Percentiles rank a stretch among this genome's conserved stretches.
These are phyloP conservation scores for Blattamonas nauphoetae DNA, from an alignment of 78 protist species.

Conservation along the genomic window DNA sequence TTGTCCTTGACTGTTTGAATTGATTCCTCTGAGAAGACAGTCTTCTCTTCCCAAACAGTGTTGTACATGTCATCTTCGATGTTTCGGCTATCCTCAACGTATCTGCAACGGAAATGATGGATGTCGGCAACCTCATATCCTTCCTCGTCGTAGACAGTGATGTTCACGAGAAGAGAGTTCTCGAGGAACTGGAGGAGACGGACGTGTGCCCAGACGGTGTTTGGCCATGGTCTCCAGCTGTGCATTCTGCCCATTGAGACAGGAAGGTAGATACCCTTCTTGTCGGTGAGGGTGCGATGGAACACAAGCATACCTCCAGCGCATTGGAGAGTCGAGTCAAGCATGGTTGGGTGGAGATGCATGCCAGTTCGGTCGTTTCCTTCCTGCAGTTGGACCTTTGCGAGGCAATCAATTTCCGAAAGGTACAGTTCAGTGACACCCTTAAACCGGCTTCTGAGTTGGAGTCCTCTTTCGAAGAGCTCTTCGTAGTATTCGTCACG, in stretches of 20 bases:
- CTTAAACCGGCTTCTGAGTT: not conserved
- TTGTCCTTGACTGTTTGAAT: not conserved
- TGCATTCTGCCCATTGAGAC: not conserved
- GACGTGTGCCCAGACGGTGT: not conserved
- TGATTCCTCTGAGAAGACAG: not conserved
- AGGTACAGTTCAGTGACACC: not conserved
- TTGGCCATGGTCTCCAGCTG: not conserved
- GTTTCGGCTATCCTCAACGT: not conserved
- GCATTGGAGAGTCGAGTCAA: not conserved
- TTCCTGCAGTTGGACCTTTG: not conserved
- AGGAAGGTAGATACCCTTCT: slow-evolving; percentile 3
- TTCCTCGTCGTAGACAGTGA: not conserved
- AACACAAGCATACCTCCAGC: not conserved
- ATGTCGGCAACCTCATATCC: not conserved
- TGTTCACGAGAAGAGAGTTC: slow-evolving; percentile 3
- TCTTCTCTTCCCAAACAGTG: not conserved
- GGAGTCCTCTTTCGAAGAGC: slow-evolving; percentile 7
- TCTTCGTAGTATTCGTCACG: not conserved
- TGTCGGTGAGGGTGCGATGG: not conserved
- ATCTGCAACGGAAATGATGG: not conserved
- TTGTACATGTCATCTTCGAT: slow-evolving; percentile 6
- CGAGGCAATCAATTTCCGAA: not conserved
- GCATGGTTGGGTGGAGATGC: slow-evolving; percentile 13
- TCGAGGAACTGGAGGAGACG: not conserved
- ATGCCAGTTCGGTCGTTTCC: not conserved